Evolutionary conservation across 176 grass and related monocot species (phyloP), one percentile per base, ranked within the genome.

Genomic region (Melocanna baccifera): DNA sequence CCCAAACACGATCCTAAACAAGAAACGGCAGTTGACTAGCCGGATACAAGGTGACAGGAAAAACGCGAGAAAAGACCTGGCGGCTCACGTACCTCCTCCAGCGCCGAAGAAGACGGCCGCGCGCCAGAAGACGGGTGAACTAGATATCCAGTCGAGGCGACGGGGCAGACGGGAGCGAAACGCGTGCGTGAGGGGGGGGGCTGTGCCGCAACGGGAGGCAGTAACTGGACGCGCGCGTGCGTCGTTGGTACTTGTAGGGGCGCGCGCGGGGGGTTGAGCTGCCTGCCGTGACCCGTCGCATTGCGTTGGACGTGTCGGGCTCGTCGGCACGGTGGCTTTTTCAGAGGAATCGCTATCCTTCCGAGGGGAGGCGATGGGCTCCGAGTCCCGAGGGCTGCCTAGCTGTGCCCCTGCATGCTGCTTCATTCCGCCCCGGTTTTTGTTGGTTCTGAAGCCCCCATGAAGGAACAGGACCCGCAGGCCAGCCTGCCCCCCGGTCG

Each of bases 241-340:
- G 14, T 29, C 16, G 47, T 37, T 14, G 34, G 14, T 42, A 69
- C 48, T 65, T 40, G 1, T 59, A 81, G 11, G 26, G 4, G 29
- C 7, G 40, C 6, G 5, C 6, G 37, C 7, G 37, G 6, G 37
- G 37, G 1, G 7, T 9, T 12, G 16, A 19, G 77, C 12, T 45
- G 62, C 22, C 12, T 45, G 62, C 22, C 55, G 1, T 56, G 34
- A 36, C 34, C 34, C 34, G 34, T 36, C 20, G 75, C 50, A 40
- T 20, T 18, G 22, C 8, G 75, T 80, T 89, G 87, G 82, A 80
- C 45, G 69, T 30, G 71, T 81, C 83, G 78, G 83, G 83, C 83
- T 41, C 88, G 83, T 90, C 78, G 83, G 87, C 87, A 81, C 87
- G 59, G 62, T 80, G 76, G 62, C 69, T 25, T 69, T 18, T 75